Evolutionary conservation across 371 early-diverging fungal species (phyloP).

Genomic region (Blakeslea trispora): DNA sequence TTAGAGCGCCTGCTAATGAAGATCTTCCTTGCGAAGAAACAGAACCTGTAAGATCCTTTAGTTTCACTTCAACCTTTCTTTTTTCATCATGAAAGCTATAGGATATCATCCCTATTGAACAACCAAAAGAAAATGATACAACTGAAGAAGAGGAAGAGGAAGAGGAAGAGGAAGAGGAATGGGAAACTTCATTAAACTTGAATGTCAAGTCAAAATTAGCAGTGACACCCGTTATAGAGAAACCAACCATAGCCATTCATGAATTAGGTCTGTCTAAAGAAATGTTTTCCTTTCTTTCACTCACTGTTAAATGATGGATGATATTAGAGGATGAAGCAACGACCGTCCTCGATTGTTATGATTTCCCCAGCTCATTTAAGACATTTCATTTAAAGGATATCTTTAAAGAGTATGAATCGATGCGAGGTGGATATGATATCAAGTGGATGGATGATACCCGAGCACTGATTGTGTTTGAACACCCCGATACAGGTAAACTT

Average conservation of each 20-base stretch:
- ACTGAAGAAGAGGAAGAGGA: conserved; percentile 4
- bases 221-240: not conserved
- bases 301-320: not conserved
- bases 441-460: conserved; percentile 75
- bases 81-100: too few species aligned
- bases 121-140: conserved; percentile 28
- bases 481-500: conserved; percentile 60
- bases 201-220: not conserved
- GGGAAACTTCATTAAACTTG: not conserved
- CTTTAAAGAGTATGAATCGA: conserved; percentile 52
- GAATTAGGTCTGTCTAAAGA: not conserved
- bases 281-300: too few species aligned
- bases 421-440: conserved; percentile 70
- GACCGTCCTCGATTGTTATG: conserved; percentile 48
- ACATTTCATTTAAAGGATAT: conserved; percentile 57
- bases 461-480: conserved; percentile 71
- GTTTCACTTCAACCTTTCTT: too few species aligned
- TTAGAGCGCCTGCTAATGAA: conserved; percentile 27
- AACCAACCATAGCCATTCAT: not conserved
- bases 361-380: conserved; percentile 56
- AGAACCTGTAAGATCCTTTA: too few species aligned
- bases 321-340: conserved; percentile 36
- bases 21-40: not conserved
- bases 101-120: too few species aligned
- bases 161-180: conserved; percentile 13